Evolutionary conservation across 208 protist genomes (phyloP).

Genomic region (Trypanosoma melophagium): DNA sequence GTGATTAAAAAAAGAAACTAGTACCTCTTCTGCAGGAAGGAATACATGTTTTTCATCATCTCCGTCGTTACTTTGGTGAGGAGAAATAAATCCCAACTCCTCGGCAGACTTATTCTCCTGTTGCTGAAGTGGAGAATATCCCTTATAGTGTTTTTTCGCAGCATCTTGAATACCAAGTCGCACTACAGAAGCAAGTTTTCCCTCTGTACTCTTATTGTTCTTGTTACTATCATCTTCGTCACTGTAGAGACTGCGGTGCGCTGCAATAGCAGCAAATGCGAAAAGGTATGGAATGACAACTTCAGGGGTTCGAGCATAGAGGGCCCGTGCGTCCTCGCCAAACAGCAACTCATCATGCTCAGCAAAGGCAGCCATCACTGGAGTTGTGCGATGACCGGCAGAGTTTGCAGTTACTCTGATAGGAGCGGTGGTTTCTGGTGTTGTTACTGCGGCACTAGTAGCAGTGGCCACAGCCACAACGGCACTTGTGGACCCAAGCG

Average conservation of each 20-base stretch:
- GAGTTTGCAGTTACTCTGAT: conserved; percentile 78
- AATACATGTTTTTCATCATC: conserved; percentile 30
- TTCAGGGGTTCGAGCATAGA: conserved; percentile 67
- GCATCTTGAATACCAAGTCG: conserved; percentile 45
- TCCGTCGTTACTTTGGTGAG: conserved; percentile 28
- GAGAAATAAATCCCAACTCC: conserved; percentile 44
- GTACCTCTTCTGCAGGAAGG: conserved; percentile 65
- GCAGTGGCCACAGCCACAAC: conserved; percentile 64
- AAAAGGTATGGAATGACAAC: conserved; percentile 84
- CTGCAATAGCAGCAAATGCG: conserved; percentile 59
- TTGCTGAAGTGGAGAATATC: conserved; percentile 48
- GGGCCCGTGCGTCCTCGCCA: conserved; percentile 69
- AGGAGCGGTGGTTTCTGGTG: conserved; percentile 21
- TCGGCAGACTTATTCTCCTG: conserved; percentile 11
- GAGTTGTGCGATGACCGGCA: conserved; percentile 75
- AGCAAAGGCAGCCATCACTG: conserved; percentile 60
- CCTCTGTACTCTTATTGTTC: conserved; percentile 1
- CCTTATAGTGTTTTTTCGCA: conserved; percentile 47
- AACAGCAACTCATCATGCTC: conserved; percentile 74
- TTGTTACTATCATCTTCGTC: conserved; percentile 27
- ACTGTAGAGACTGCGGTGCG: conserved; percentile 4
- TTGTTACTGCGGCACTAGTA: background rate
- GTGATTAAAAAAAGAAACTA: conserved; percentile 82
- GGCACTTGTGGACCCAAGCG: conserved; percentile 73
- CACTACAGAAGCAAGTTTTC: conserved; percentile 14